Evolutionary conservation across 75 land plant species (phyloP), one percentile per base, ranked within the genome.

Genomic region (Larix kaempferi): DNA sequence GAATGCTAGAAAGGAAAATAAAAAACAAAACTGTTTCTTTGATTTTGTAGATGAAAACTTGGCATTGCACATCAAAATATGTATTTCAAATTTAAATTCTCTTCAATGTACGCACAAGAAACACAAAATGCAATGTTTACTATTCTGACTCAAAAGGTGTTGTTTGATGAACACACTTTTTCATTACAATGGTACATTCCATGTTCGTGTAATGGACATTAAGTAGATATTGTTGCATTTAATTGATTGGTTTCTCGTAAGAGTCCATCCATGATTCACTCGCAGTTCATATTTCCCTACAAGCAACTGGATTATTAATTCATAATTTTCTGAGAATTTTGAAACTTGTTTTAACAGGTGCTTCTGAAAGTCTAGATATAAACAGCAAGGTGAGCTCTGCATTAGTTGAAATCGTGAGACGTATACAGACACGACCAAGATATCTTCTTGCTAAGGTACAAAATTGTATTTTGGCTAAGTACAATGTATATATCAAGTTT

Each of bases 381-480:
- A 98, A 98, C 57, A 88, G 80, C 82, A 98, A 87, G 83, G 96
- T 98, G 44, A 98, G 99, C 84, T 91, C 96, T 76, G 96, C 99
- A 26, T 66, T 98, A 73, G 99, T 98, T 62, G 96, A 91, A 63
- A 90, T 98, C 83, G 94, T 95, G 23, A 85, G 84, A 64, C 85
- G 85, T 56, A 90, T 98, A 41, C 85, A 85, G 75, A 86, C 87
- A 62, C 86, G 86, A 56, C 99, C 99, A 57, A 92, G 99, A 13
- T 98, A 98, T 76, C 84, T 98, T 25, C 87, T 98, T 78, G 99
- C 99, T 41, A 98, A 98, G 99, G 62, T 60, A 60, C 64, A 57
- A 11, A 22, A 76, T 57, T 25, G 21, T 56, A 49, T 49, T 49
- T 49, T 49, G 54, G 11, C 54, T 11, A 49, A 49, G 54, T 49